Evolutionary conservation across 768 basidiomycete genomes (phyloP), one percentile per base, ranked within the genome.

Genomic region (Favolaschia claudopus): DNA sequence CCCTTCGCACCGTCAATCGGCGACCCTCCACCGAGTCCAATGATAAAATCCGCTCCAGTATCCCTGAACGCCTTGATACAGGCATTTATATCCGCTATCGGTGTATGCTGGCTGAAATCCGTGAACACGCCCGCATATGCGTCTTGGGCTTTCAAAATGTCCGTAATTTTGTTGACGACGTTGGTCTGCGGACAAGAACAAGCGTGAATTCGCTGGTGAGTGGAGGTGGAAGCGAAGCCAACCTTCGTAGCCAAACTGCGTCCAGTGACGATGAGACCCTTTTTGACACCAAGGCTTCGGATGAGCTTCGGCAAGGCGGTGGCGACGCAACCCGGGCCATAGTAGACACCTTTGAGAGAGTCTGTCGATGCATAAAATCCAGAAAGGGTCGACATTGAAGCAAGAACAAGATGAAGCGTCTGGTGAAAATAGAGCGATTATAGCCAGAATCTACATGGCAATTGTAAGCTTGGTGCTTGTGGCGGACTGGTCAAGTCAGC

Each of bases 1-100:
- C 85, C 86, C 69, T 94, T 93, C 20, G 89, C 76, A 2, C 88
- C 90, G 69, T 93, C 92, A 56, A 93, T 79, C 13, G 91, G 90
- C 1, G 91, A 92, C 45, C 92, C 92, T 22, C 92, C 92, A 3
- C 92, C 92, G 38, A 93, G 79, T 25, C 89, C 77, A 34, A 94
- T 82, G 63, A 93, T 84, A 20, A 87, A 79, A 68, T 92, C 87
- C 57, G 89, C 89, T 12, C 79, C 79, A 22, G 80, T 72, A 10
- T 85, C 79, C 40, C 78, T 82, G 75, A 89, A 85, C 2, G 75
- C 69, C 58, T 84, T 74, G 53, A 86, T 76, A 27, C 85, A 89
- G 14, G 77, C 78, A 17, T 77, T 73, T 62, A 92, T 89, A 13
- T 84, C 89, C 25, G 85, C 83, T 51, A 92, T 79, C 4, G 91